Conservation (phyloP, 768 basidiomycete species). For the Lactifluus piperatus region DNA sequence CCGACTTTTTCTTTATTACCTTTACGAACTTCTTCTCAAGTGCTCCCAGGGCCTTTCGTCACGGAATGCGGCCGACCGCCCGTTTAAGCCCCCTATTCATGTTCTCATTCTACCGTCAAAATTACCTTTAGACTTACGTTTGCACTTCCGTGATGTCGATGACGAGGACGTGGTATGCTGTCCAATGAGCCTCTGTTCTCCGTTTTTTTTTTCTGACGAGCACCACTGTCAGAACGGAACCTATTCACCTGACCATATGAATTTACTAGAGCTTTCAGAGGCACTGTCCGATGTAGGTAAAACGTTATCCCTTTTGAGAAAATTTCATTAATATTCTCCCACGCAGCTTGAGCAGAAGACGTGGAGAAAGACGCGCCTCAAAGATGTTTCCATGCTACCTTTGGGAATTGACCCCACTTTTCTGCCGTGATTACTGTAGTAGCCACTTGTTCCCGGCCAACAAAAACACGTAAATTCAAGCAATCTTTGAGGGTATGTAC, state of each 20-base stretch:
- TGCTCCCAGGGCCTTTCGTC: conserved; percentile 45
- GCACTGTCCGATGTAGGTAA: conserved; percentile 52
- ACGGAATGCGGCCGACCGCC: conserved; percentile 43
- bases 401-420: conserved; percentile 16
- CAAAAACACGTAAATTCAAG: background rate
- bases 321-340: conserved; percentile 12
- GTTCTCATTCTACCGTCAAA: conserved; percentile 65
- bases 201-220: background rate
- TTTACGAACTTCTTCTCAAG: background rate
- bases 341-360: conserved; percentile 41
- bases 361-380: conserved; percentile 42
- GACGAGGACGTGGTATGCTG: conserved; percentile 47
- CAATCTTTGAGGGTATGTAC: background rate
- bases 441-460: background rate
- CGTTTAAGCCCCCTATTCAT: conserved; percentile 69
- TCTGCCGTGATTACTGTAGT: background rate
- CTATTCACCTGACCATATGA: conserved; percentile 65
- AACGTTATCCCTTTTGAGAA: background rate
- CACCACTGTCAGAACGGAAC: conserved; percentile 32
- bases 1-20: background rate
- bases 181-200: background rate
- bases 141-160: conserved; percentile 62
- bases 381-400: conserved; percentile 35
- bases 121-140: conserved; percentile 59
- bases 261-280: conserved; percentile 49